Evolutionary conservation across 441 rosid genomes (phyloP).

Genomic region (Syzygium malaccense): DNA sequence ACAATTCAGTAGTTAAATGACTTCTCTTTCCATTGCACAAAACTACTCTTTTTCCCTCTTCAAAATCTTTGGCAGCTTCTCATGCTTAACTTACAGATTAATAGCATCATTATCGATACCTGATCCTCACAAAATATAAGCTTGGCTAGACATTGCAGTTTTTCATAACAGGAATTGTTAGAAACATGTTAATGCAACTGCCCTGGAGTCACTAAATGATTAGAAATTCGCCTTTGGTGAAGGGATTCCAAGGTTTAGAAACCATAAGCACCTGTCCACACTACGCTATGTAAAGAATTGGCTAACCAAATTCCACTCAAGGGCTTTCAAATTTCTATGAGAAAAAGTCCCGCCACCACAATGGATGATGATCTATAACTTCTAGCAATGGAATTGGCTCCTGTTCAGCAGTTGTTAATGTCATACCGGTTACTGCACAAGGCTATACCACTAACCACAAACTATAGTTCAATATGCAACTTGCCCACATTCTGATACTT

Average conservation of each 20-base stretch:
- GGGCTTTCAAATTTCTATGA: background rate
- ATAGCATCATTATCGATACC: background rate
- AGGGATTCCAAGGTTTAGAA: background rate
- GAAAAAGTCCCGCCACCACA: background rate
- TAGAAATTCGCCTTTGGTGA: background rate
- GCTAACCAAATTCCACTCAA: background rate
- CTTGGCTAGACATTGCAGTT: background rate
- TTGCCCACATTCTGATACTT: background rate
- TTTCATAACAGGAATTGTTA: background rate
- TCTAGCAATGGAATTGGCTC: background rate
- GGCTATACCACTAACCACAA: background rate
- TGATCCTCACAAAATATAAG: background rate
- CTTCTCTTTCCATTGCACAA: background rate
- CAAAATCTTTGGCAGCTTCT: background rate
- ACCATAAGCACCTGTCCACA: background rate
- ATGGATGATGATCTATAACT: background rate
- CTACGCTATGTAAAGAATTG: background rate
- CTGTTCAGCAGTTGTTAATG: background rate
- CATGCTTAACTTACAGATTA: background rate
- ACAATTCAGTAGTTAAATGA: background rate
- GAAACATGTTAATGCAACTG: background rate
- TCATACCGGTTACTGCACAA: background rate
- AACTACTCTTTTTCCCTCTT: background rate
- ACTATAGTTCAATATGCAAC: background rate
- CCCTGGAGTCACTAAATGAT: background rate